A percentile compares a stretch with the other conserved stretches of the same genome.
These are phyloP conservation scores for Hypholoma fasciculare DNA, from an alignment of 768 basidiomycete species.

Conservation along the genomic window DNA sequence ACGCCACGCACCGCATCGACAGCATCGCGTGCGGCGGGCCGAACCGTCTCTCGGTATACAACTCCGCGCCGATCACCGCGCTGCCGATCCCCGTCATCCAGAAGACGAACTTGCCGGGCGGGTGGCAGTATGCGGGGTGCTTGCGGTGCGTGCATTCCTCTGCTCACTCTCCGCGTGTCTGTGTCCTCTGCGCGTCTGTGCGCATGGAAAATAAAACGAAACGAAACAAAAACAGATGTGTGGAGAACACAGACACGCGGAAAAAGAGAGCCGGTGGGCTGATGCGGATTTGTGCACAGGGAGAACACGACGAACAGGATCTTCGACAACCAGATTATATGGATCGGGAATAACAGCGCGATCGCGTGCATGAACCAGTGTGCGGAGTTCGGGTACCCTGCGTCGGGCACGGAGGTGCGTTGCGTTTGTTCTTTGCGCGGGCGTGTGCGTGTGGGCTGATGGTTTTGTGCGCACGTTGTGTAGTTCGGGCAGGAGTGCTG, in stretches of 20 bases:
- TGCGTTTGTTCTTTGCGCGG: neutral
- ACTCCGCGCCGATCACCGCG: constrained; percentile 48
- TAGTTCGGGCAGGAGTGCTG: constrained; percentile 70
- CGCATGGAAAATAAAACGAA: too few species aligned
- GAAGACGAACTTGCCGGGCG: constrained; percentile 58
- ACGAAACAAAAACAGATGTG: too few species aligned
- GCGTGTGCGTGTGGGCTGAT: constrained; percentile 3
- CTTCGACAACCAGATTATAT: constrained; percentile 62
- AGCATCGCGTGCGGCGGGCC: constrained; percentile 76
- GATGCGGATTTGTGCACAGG: neutral
- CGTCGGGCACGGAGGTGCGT: constrained; percentile 56
- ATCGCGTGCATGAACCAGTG: constrained; percentile 68
- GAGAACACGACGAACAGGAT: constrained; percentile 46
- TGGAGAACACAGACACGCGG: neutral
- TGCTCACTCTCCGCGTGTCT: neutral
- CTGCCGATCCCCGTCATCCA: constrained; percentile 60
- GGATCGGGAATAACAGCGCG: constrained; percentile 63
- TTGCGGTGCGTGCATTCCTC: constrained; percentile 44
- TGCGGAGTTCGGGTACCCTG: constrained; percentile 69
- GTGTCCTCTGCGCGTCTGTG: too few species aligned
- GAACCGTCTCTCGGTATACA: constrained; percentile 71
- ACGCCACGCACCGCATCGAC: neutral
- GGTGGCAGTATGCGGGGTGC: constrained; percentile 70
- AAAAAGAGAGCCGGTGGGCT: neutral
- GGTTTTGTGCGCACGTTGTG: constrained; percentile 18